Percentiles rank a stretch among this genome's conserved stretches.
phyloP scores from a whole-genome alignment of 2,329 filamentous ascomycete genomes.

The Didymella keratinophila region DNA sequence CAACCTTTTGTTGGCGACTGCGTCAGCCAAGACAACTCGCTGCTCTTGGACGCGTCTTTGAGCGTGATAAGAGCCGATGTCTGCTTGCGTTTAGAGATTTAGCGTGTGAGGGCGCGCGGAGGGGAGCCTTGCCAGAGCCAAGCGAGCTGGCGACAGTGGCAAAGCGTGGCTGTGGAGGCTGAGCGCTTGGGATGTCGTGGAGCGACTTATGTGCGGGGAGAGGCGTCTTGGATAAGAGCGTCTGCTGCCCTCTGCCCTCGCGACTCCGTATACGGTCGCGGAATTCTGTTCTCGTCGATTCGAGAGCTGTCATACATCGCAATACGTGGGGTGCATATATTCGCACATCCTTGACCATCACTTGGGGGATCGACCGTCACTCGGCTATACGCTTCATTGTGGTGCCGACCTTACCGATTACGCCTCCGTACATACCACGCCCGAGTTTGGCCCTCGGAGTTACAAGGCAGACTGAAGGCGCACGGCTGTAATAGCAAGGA shows the following conservation, averaged over 20 bases:
- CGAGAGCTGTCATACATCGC: not conserved
- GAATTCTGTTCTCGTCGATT: constrained; percentile 5
- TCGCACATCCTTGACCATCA: not conserved
- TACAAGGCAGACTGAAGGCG: constrained; percentile 6
- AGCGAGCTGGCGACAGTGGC: constrained; percentile 10
- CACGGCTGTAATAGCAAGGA: constrained; percentile 13
- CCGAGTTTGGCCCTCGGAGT: constrained; percentile 4
- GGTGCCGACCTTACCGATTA: constrained; percentile 19
- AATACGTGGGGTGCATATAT: constrained; percentile 5
- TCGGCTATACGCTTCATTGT: constrained; percentile 9
- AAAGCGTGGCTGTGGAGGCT: constrained; percentile 22
- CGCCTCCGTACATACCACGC: constrained; percentile 3
- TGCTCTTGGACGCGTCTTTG: constrained; percentile 6
- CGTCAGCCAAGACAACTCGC: constrained; percentile 36
- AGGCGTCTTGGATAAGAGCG: constrained; percentile 17
- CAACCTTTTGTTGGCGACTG: constrained; percentile 12
- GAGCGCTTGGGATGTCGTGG: constrained; percentile 14
- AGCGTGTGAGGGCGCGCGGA: constrained; percentile 8
- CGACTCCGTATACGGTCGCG: constrained; percentile 1
- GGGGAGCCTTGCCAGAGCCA: constrained; percentile 12
- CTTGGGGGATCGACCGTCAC: constrained; percentile 4
- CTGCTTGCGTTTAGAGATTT: constrained; percentile 6
- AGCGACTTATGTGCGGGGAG: constrained; percentile 13
- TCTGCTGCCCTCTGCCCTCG: constrained; percentile 1
- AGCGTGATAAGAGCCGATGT: constrained; percentile 20